Evolutionary conservation across 306 rosid species (phyloP).

Genomic region (Begonia loranthoides): DNA sequence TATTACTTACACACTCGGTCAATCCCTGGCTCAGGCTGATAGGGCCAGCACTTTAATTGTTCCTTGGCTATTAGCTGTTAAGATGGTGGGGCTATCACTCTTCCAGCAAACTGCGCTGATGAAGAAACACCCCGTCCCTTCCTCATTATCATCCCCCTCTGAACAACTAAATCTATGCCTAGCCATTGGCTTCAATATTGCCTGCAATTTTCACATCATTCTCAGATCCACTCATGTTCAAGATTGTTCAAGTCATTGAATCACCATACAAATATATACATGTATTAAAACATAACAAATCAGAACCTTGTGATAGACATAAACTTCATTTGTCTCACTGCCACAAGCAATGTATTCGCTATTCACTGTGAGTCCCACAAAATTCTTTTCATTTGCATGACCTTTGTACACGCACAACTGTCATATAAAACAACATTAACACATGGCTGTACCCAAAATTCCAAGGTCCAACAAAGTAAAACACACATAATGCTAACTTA

Average conservation of each 20-base stretch:
- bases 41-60: constrained; percentile 88
- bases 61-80: constrained; percentile 94
- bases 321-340: constrained; percentile 94
- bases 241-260: too few species aligned
- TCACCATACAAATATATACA: too few species aligned
- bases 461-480: too few species aligned
- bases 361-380: constrained; percentile 86
- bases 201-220: constrained; percentile 28
- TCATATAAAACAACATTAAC: too few species aligned
- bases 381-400: constrained; percentile 89
- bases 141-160: constrained; percentile 55
- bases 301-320: constrained; percentile 83
- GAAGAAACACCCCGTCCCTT: constrained; percentile 71
- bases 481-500: too few species aligned
- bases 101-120: constrained; percentile 98
- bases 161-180: constrained; percentile 80
- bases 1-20: too few species aligned
- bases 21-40: constrained; percentile 43
- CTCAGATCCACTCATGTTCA: constrained; percentile 2
- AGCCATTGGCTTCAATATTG: constrained; percentile 72
- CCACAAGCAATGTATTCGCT: constrained; percentile 90
- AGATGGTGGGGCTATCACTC: constrained; percentile 85
- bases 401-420: constrained; percentile 86
- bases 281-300: too few species aligned
- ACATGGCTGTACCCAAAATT: too few species aligned